These are phyloP conservation scores for Schrenkiella parvula DNA, from an alignment of 345 rosid genomes.

Conservation along the genomic window DNA sequence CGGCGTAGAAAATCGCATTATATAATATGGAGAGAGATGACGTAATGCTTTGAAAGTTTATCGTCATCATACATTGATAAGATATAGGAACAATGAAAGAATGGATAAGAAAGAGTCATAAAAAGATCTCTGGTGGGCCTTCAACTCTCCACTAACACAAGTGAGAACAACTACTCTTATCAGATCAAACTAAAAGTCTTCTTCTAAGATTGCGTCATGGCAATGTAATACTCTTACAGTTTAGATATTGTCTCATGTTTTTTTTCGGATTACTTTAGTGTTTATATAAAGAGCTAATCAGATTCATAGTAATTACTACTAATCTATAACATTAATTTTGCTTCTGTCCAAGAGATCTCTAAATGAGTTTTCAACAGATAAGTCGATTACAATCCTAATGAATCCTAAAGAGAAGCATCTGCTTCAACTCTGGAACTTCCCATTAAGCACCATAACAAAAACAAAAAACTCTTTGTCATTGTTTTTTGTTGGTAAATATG, in stretches of 20 bases:
- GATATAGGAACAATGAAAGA: not conserved
- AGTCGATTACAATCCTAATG: conserved; percentile 2
- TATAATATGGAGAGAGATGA: not conserved
- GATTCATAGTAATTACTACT: not conserved
- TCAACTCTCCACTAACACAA: conserved; percentile 5
- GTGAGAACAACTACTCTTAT: not conserved
- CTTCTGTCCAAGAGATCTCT: not conserved
- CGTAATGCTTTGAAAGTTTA: conserved; percentile 13
- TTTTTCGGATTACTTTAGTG: not conserved
- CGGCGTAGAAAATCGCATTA: not conserved
- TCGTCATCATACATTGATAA: conserved; percentile 22
- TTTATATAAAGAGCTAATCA: not conserved
- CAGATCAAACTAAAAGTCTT: conserved; percentile 1
- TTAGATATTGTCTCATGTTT: not conserved
- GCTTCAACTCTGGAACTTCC: not conserved
- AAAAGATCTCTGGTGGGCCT: conserved; percentile 4
- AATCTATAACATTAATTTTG: not conserved
- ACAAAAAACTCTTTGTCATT: not conserved
- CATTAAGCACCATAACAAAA: not conserved
- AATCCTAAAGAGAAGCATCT: not conserved
- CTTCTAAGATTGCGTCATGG: conserved; percentile 7
- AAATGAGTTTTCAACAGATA: not conserved
- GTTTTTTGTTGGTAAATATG: conserved; percentile 5
- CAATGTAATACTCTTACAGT: conserved; percentile 12
- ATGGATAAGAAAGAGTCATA: conserved; percentile 16